Evolutionary conservation across 371 early-diverging fungal genomes (phyloP), one percentile per base, ranked within the genome.

Genomic region (Apophysomyces sp.): DNA sequence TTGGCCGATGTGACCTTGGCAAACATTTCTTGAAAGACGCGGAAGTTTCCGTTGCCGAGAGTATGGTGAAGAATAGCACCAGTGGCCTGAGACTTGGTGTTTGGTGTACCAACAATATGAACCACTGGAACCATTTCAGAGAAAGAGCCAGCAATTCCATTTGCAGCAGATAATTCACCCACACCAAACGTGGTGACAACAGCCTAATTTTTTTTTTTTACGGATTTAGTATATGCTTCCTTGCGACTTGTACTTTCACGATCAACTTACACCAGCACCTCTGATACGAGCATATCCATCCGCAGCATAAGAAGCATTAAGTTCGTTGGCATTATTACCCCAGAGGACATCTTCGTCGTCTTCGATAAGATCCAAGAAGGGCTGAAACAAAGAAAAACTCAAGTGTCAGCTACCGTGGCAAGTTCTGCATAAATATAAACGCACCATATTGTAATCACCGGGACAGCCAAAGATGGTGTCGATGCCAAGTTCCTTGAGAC

Each of bases 101-200:
- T 67, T 27, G 80, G 77, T 15, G 80, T 75, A 18, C 85, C 85
- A 13, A 81, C 83, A 57, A 84, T 80, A 65, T 84, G 82, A 26
- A 84, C 69, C 12, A 84, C 83, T 3, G 81, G 78, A 8, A 84
- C 68, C 77, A 80, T 78, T 57, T 84, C 85, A 40, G 83, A 69
- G 51, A 67, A 78, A 0, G 83, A 75, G n/a, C 85, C 85, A 41
- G 85, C 85, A 61, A 73, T 70, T 41, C 81, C 85, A 44, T 82
- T 82, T 9, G 80, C 53, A 4, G 81, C 80, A 30, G 74, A 76
- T 5, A 84, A 60, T 62, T 84, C 85, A 30, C 85, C 85, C 2
- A 84, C 85, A 32, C 85, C 85, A 62, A 84, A 84, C 7, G 85
- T 82, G 3, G 85, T 84, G 16, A 80, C 67, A 8, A 84, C 36